Evolutionary conservation across 495 filamentous ascomycete species (phyloP).

Genomic region (Xylaria castorea): DNA sequence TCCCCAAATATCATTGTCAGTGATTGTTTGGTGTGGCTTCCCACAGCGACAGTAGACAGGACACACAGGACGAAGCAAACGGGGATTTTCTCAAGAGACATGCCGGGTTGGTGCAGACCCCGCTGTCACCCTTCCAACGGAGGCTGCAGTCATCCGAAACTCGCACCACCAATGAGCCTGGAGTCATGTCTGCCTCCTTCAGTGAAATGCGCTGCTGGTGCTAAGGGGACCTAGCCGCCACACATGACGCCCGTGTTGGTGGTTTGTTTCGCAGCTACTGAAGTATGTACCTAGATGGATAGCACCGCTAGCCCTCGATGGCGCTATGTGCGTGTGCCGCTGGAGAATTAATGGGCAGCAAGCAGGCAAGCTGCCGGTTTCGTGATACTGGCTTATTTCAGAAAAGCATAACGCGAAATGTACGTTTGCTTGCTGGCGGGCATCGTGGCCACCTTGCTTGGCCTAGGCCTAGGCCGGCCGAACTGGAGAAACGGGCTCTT

Average conservation of each 20-base stretch:
- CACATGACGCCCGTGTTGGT: conserved; percentile 9
- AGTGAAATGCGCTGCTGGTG: background rate
- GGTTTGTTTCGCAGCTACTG: conserved; percentile 7
- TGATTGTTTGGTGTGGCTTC: background rate
- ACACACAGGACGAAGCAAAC: conserved; percentile 29
- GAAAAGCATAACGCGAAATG: conserved; percentile 6
- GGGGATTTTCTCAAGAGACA: conserved; percentile 35
- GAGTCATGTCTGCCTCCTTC: conserved; percentile 9
- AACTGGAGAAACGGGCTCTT: background rate
- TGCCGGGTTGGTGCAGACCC: conserved; percentile 39
- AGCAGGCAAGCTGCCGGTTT: background rate
- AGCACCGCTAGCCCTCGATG: background rate
- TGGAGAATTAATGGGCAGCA: background rate
- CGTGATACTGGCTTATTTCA: conserved; percentile 11
- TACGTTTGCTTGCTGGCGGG: background rate
- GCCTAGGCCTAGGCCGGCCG: conserved; percentile 13
- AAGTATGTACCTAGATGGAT: background rate
- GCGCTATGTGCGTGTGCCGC: conserved; percentile 1
- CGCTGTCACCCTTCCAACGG: conserved; percentile 42
- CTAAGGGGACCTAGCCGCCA: conserved; percentile 18
- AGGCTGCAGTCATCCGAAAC: conserved; percentile 32
- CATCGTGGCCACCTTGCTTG: background rate
- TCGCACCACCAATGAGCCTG: conserved; percentile 21
- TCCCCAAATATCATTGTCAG: background rate
- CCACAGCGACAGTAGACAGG: conserved; percentile 11